These are phyloP conservation scores for Aspergillus ellipticus DNA, from an alignment of 495 filamentous ascomycete species.

Conservation along the genomic window DNA sequence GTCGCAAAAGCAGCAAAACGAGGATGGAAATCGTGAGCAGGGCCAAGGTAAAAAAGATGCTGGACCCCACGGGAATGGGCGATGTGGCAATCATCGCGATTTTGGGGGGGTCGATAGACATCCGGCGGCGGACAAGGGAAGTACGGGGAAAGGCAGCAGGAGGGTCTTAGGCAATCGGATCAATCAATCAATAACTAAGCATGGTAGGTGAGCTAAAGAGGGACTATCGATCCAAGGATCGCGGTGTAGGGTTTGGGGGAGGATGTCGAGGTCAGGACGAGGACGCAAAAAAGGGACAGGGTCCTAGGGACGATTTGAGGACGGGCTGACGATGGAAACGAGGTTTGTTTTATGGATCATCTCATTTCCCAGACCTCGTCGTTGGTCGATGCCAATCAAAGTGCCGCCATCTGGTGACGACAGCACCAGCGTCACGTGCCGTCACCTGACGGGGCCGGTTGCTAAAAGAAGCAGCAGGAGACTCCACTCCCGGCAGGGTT, in stretches of 20 bases:
- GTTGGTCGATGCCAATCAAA: constrained; percentile 4
- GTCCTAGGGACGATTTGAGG: constrained; percentile 2
- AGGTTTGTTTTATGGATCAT: constrained; percentile 2
- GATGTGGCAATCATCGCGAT: constrained; percentile 28
- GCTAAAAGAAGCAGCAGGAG: constrained; percentile 6
- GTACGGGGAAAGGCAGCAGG: constrained; percentile 2
- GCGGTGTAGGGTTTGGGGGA: neutral
- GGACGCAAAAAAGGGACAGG: constrained; percentile 1
- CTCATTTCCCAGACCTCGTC: constrained; percentile 2
- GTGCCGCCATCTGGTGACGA: constrained; percentile 4
- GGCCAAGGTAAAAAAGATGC: constrained; percentile 67
- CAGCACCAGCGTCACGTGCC: constrained; percentile 5
- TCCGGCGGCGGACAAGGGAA: constrained; percentile 8
- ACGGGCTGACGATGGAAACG: neutral
- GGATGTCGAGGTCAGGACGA: constrained; percentile 2
- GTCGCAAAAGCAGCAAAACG: constrained; percentile 78
- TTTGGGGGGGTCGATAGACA: constrained; percentile 17
- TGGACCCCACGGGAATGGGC: constrained; percentile 55
- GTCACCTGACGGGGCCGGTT: constrained; percentile 1
- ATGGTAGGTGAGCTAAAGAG: constrained; percentile 9
- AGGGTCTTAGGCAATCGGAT: constrained; percentile 17
- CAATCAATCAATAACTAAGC: constrained; percentile 13
- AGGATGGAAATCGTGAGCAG: constrained; percentile 68
- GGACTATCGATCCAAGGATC: constrained; percentile 15
- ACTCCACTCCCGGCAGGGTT: too few relatives aligned